These are phyloP conservation scores for Saccharomycopsis javanensis DNA, from an alignment of 805 yeast genomes.

Conservation along the genomic window DNA sequence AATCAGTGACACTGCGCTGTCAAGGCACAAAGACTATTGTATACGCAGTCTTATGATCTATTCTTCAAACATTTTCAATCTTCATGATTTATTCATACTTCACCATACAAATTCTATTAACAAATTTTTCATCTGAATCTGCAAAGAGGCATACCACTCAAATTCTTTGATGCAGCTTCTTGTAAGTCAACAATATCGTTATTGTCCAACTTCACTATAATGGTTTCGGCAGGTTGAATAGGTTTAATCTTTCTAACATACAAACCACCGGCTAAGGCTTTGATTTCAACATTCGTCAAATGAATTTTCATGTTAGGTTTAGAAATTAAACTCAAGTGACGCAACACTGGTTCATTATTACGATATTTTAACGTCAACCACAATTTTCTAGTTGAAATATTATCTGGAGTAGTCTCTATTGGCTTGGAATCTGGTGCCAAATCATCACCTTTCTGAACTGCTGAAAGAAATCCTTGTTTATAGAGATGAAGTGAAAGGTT, in stretches of 20 bases:
- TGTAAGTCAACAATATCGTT: slow-evolving; percentile 60
- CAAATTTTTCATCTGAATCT: slow-evolving; percentile 42
- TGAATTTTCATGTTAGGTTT: slow-evolving; percentile 75
- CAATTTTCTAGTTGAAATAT: slow-evolving; percentile 72
- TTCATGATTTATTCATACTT: background rate
- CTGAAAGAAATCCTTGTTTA: slow-evolving; percentile 80
- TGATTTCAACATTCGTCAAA: slow-evolving; percentile 54
- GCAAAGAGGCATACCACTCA: slow-evolving; percentile 73
- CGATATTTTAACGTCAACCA: slow-evolving; percentile 92
- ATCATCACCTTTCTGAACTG: slow-evolving; percentile 76
- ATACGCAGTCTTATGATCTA: no score
- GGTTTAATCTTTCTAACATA: slow-evolving; percentile 70
- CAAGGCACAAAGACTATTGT: no score
- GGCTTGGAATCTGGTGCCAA: slow-evolving; percentile 73
- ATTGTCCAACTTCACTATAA: slow-evolving; percentile 47
- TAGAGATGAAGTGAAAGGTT: slow-evolving; percentile 77
- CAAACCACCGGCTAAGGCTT: slow-evolving; percentile 65
- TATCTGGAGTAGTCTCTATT: slow-evolving; percentile 75
- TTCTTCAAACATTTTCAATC: no score
- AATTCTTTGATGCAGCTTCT: slow-evolving; percentile 70
- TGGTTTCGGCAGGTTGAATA: slow-evolving; percentile 79
- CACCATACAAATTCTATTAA: background rate
- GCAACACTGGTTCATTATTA: slow-evolving; percentile 66
- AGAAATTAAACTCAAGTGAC: slow-evolving; percentile 61
- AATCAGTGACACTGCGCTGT: no score